These are phyloP conservation scores for Deakozyma indianensis DNA, from an alignment of 805 yeast genomes.

Conservation along the genomic window DNA sequence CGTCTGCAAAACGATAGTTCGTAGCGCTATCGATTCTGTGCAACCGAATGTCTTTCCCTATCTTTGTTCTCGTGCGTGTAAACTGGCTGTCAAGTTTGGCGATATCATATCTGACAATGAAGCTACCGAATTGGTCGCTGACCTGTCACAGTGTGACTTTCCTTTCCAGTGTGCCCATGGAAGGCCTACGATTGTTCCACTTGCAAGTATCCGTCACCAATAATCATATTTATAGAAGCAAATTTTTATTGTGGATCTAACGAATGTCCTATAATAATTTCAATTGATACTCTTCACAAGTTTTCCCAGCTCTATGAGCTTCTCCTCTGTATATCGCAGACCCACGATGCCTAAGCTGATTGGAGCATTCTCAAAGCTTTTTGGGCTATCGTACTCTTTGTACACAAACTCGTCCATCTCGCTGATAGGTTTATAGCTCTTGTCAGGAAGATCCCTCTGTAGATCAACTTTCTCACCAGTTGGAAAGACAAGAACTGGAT, in stretches of 20 bases:
- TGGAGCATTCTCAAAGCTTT: conserved; percentile 1
- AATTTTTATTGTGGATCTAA: too few relatives aligned
- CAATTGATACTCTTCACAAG: not conserved
- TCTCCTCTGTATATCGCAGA: not conserved
- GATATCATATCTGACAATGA: conserved; percentile 29
- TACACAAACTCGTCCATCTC: not conserved
- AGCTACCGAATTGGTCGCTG: conserved; percentile 30
- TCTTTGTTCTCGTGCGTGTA: conserved; percentile 36
- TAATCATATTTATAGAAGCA: too few relatives aligned
- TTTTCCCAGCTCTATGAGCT: not conserved
- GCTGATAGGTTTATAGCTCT: not conserved
- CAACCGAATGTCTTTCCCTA: not conserved
- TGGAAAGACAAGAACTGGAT: conserved; percentile 37
- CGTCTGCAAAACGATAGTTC: not conserved
- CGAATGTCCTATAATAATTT: too few relatives aligned
- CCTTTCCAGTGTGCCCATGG: conserved; percentile 87
- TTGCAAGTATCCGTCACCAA: too few relatives aligned
- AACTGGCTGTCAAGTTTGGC: conserved; percentile 62
- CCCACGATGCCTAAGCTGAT: not conserved
- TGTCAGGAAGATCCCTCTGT: not conserved
- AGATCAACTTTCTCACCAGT: conserved; percentile 2
- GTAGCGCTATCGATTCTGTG: not conserved
- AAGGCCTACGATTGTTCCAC: conserved; percentile 55
- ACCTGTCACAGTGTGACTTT: conserved; percentile 32
- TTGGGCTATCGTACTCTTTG: not conserved